Evolutionary conservation across 1,284 basidiomycete genomes (phyloP).

Genomic region (Cystobasidium pallidum): DNA sequence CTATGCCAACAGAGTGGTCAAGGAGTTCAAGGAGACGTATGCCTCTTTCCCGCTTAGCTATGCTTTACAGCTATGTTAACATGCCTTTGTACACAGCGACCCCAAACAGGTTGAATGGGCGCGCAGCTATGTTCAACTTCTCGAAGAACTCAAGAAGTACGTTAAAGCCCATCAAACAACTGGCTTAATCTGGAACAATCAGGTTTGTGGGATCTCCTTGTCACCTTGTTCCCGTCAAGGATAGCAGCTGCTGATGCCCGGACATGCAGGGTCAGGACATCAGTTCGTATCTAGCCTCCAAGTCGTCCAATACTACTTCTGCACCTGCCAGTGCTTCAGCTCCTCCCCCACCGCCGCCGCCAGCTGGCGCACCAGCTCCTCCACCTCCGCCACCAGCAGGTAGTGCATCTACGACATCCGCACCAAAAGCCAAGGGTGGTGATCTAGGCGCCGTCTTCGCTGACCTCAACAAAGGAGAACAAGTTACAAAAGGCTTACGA

Average conservation of each 20-base stretch:
- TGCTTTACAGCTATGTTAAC: too few relatives aligned
- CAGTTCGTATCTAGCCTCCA: constrained; percentile 46
- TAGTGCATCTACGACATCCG: constrained; percentile 56
- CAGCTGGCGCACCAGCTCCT: constrained; percentile 57
- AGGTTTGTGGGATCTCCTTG: too few relatives aligned
- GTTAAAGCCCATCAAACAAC: constrained; percentile 85
- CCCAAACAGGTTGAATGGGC: constrained; percentile 89
- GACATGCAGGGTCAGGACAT: constrained; percentile 53
- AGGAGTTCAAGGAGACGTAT: constrained; percentile 89
- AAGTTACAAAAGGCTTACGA: constrained; percentile 84
- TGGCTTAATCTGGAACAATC: constrained; percentile 86
- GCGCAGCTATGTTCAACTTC: constrained; percentile 68
- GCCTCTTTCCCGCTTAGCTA: constrained; percentile 55
- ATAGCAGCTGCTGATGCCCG: constrained; percentile 1
- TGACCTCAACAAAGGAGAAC: constrained; percentile 84
- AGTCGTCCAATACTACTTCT: constrained; percentile 62
- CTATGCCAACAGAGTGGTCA: constrained; percentile 88
- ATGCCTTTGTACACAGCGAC: constrained; percentile 64
- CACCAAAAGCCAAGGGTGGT: constrained; percentile 59
- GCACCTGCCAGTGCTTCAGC: constrained; percentile 57
- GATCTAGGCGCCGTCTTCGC: constrained; percentile 89
- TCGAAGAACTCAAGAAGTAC: constrained; percentile 82
- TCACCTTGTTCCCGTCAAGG: too few relatives aligned
- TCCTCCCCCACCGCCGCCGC: constrained; percentile 52
- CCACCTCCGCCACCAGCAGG: constrained; percentile 67